Conservation (phyloP, 1,139 yeast species). For the Sugiyamaella novakii region DNA sequence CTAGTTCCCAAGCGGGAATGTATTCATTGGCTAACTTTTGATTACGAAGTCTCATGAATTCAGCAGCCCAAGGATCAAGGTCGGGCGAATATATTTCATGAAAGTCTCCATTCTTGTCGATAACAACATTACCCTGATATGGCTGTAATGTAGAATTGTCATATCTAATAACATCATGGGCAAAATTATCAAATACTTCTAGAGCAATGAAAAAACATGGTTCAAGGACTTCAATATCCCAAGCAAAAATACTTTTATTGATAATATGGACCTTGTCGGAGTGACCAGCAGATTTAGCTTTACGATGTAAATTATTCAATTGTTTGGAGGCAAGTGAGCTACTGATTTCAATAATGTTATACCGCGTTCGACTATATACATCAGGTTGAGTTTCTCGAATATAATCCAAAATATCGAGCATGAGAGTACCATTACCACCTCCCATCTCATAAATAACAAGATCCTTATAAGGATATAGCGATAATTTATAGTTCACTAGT, state of each 20-base stretch:
- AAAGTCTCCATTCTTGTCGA: slow-evolving; percentile 76
- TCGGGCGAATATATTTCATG: slow-evolving; percentile 73
- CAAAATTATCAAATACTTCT: slow-evolving; percentile 83
- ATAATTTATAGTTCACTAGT: slow-evolving; percentile 65
- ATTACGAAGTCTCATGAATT: slow-evolving; percentile 58
- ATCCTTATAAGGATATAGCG: slow-evolving; percentile 66
- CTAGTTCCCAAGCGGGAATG: slow-evolving; percentile 40
- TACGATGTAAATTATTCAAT: slow-evolving; percentile 36
- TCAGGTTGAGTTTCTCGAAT: slow-evolving; percentile 68
- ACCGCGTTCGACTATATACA: slow-evolving; percentile 65
- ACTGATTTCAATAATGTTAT: slow-evolving; percentile 78
- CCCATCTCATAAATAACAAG: slow-evolving; percentile 83
- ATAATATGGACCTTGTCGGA: slow-evolving; percentile 62
- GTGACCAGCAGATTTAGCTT: slow-evolving; percentile 46
- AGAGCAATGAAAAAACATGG: slow-evolving; percentile 81
- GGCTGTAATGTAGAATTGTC: slow-evolving; percentile 71
- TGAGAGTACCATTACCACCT: slow-evolving; percentile 86
- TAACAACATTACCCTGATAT: slow-evolving; percentile 73
- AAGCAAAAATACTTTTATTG: slow-evolving; percentile 74
- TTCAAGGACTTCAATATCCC: slow-evolving; percentile 64
- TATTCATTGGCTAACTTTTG: slow-evolving; percentile 39
- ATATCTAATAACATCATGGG: slow-evolving; percentile 80
- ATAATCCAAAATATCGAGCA: slow-evolving; percentile 74
- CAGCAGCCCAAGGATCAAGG: slow-evolving; percentile 61
- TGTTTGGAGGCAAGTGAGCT: slow-evolving; percentile 69